These are phyloP conservation scores for Podospora conica DNA, from an alignment of 495 filamentous ascomycete genomes.

Conservation along the genomic window DNA sequence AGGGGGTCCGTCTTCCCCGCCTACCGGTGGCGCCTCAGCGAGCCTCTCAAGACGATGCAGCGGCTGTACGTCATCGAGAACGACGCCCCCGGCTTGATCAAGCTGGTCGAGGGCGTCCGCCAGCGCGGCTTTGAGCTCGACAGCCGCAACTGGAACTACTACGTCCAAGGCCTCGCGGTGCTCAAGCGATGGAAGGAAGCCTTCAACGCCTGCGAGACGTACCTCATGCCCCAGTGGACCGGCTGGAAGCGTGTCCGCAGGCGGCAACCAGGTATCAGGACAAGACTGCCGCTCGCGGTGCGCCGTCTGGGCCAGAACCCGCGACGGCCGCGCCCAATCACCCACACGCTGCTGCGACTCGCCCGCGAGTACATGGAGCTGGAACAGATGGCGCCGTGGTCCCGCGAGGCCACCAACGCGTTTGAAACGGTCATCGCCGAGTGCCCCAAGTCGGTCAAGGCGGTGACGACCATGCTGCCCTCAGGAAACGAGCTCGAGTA, in stretches of 20 bases:
- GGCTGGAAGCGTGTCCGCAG: slow-evolving; percentile 52
- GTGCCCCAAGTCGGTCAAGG: slow-evolving; percentile 30
- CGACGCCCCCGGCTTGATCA: slow-evolving; percentile 41
- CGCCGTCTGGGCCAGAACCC: slow-evolving; percentile 29
- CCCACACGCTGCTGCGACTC: slow-evolving; percentile 36
- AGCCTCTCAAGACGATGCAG: slow-evolving; percentile 56
- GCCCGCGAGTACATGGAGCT: slow-evolving; percentile 35
- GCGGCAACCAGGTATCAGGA: slow-evolving; percentile 10
- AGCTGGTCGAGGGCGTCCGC: slow-evolving; percentile 46
- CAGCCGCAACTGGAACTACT: slow-evolving; percentile 55
- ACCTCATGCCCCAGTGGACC: slow-evolving; percentile 67
- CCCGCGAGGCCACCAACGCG: slow-evolving; percentile 20
- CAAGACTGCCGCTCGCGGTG: slow-evolving; percentile 29
- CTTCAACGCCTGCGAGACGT: slow-evolving; percentile 62
- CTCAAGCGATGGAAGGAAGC: slow-evolving; percentile 42
- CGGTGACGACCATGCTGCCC: slow-evolving; percentile 30
- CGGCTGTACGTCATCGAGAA: slow-evolving; percentile 43
- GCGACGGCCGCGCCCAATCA: slow-evolving; percentile 30
- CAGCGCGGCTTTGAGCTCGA: slow-evolving; percentile 61
- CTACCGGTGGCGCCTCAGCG: slow-evolving; percentile 53
- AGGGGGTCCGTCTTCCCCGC: slow-evolving; percentile 45
- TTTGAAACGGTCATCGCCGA: slow-evolving; percentile 21
- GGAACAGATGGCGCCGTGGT: slow-evolving; percentile 31
- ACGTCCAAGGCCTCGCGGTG: slow-evolving; percentile 46
- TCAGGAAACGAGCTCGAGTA: not conserved